These are phyloP conservation scores for Luffa aegyptiaca DNA, from an alignment of 306 rosid genomes.

Conservation along the genomic window DNA sequence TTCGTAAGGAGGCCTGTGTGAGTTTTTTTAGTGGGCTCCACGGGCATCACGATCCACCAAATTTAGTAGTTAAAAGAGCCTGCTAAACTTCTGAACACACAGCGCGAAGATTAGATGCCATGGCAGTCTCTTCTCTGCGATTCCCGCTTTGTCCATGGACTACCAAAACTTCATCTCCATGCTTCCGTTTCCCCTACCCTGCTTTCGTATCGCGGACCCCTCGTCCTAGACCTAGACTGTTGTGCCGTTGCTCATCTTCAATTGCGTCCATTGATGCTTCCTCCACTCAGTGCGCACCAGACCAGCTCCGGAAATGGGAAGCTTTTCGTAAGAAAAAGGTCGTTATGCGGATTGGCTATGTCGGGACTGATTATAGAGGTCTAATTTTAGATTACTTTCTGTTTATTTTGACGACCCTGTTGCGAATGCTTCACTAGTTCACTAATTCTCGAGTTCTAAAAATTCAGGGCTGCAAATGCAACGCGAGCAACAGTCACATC, in stretches of 20 bases:
- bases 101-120: neutral
- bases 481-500: constrained; percentile 38
- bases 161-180: constrained; percentile 12
- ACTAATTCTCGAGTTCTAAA: neutral
- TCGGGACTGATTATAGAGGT: constrained; percentile 87
- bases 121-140: constrained; percentile 41
- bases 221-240: constrained; percentile 4
- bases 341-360: constrained; percentile 71
- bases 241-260: constrained; percentile 11
- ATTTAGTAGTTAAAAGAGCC: neutral
- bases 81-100: neutral
- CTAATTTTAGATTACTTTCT: neutral
- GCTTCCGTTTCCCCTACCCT: constrained; percentile 8
- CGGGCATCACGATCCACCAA: neutral
- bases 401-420: neutral
- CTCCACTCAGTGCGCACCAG: neutral
- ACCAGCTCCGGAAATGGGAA: constrained; percentile 35
- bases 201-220: neutral
- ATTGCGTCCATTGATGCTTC: neutral
- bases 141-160: constrained; percentile 26
- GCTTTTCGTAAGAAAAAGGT: constrained; percentile 69
- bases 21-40: neutral
- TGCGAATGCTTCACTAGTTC: neutral
- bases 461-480: constrained; percentile 79
- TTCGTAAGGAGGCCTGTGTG: neutral